Evolutionary conservation across 2,329 filamentous ascomycete genomes (phyloP), one percentile per base, ranked within the genome.

Genomic region (Amauroascus niger): DNA sequence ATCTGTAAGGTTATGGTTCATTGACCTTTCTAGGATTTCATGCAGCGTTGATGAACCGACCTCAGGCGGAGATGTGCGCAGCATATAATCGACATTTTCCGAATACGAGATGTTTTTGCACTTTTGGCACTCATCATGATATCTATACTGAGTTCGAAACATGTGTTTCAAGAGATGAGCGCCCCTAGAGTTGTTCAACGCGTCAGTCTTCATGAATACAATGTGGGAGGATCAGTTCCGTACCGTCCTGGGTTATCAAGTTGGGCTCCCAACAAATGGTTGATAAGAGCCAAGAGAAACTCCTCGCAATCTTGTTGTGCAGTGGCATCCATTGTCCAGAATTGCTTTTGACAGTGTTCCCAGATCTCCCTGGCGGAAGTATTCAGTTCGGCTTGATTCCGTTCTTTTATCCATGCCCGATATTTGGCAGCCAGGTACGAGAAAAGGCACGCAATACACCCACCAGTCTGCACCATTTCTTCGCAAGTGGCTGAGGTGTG

Each of bases 281-380:
- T 51, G 30, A 39, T 43, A 44, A 59, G 48, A 6, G 32, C 11
- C 6, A 33, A n/a, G 16, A 58, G 32, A 30, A 56, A 59, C 26
- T 55, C 56, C 16, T 47, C 33, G 11, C 35, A 37, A 30, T 59
- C 58, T 28, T 59, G 54, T 40, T 58, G 49, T n/a, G 46, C 24
- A 8, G 14, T 32, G 11, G n/a, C 16, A 11, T 28, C 13, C 13
- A 37, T 13, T 9, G 45, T 16, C 52, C 54, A 54, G 20, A 57
- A 53, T 18, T 22, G 41, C 26, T 16, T 9, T 46, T 11, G 8
- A 30, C 49, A 55, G 13, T 28, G 43, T 0, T 28, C n/a, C 55
- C 52, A 58, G 4, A 57, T 16, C 24, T 43, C 24, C 9, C 11
- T 6, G 9, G 51, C 43, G 2, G 32, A 8, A 8, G 18, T 9